These are phyloP conservation scores for Keithomyces neogunnii DNA, from an alignment of 2,329 filamentous ascomycete genomes.

Conservation along the genomic window DNA sequence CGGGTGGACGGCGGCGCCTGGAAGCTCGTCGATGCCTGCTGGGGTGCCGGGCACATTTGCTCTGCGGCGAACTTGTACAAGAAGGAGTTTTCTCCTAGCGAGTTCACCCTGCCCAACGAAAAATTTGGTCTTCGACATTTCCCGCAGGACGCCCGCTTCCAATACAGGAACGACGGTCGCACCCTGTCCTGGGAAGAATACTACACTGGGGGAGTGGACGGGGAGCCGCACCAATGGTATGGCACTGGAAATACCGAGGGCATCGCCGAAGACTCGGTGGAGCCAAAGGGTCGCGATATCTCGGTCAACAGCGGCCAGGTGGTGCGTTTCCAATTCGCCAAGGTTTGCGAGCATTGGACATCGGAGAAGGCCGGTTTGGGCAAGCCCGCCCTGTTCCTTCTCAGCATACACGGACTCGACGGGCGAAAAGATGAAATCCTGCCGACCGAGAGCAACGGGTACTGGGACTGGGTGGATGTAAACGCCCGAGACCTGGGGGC, in stretches of 20 bases:
- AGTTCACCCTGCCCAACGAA: slow-evolving; percentile 60
- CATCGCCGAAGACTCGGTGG: slow-evolving; percentile 49
- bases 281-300: slow-evolving; percentile 45
- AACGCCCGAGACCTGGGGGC: slow-evolving; percentile 54
- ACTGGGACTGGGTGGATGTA: slow-evolving; percentile 76
- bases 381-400: slow-evolving; percentile 58
- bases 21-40: slow-evolving; percentile 89
- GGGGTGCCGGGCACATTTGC: slow-evolving; percentile 73
- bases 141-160: slow-evolving; percentile 57
- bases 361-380: slow-evolving; percentile 59
- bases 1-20: slow-evolving; percentile 77
- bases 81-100: slow-evolving; percentile 55
- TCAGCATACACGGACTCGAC: slow-evolving; percentile 58
- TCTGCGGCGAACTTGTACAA: slow-evolving; percentile 48
- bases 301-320: slow-evolving; percentile 45
- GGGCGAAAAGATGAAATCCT: slow-evolving; percentile 60
- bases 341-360: slow-evolving; percentile 76
- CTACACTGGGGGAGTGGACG: slow-evolving; percentile 49
- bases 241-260: slow-evolving; percentile 39
- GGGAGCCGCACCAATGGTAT: slow-evolving; percentile 39
- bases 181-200: slow-evolving; percentile 74
- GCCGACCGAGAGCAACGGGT: slow-evolving; percentile 68
- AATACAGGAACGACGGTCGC: slow-evolving; percentile 67
- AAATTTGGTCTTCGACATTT: slow-evolving; percentile 77
- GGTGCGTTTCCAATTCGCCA: slow-evolving; percentile 73